Percentiles rank a stretch among this genome's conserved stretches.
phyloP scores from a whole-genome alignment of 1,139 yeast genomes.

The Blastobotrys buckinghamii region DNA sequence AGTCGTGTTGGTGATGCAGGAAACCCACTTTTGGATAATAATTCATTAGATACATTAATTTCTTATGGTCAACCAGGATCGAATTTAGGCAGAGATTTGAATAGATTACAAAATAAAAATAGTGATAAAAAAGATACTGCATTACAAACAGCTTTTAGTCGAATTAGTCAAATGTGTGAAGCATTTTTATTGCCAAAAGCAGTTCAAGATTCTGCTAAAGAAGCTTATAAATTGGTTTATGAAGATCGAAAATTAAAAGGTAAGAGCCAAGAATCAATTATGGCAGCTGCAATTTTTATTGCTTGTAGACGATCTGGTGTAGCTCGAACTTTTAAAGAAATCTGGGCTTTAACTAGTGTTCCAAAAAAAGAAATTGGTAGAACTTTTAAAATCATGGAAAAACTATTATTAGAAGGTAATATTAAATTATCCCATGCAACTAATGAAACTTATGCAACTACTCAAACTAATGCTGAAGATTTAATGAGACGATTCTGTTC shows the following conservation, averaged over 20 bases:
- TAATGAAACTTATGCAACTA: constrained; percentile 48
- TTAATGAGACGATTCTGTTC: constrained; percentile 95
- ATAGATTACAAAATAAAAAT: constrained; percentile 73
- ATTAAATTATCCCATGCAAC: constrained; percentile 30
- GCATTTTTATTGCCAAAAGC: constrained; percentile 92
- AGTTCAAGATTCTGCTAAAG: constrained; percentile 96
- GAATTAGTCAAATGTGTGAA: constrained; percentile 93
- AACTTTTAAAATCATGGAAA: constrained; percentile 69
- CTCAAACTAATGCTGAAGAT: constrained; percentile 91
- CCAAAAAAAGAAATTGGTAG: constrained; percentile 89
- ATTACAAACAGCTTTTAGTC: constrained; percentile 81
- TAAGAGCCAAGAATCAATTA: constrained; percentile 85
- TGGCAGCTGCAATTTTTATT: constrained; percentile 93
- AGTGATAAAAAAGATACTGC: constrained; percentile 85
- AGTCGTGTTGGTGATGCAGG: constrained; percentile 99
- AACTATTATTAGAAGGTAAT: constrained; percentile 43
- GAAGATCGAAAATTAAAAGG: constrained; percentile 87
- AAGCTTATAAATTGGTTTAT: constrained; percentile 85
- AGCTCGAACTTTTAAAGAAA: constrained; percentile 92
- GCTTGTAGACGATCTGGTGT: constrained; percentile 95
- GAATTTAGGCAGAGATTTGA: constrained; percentile 76
- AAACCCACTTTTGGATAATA: constrained; percentile 89
- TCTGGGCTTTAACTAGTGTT: constrained; percentile 91
- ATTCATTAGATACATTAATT: constrained; percentile 87
- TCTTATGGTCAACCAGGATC: constrained; percentile 67